Percentiles rank a stretch among this genome's conserved stretches.
phyloP scores from a whole-genome alignment of 31 red algal species.

The Endocladia muricata region DNA sequence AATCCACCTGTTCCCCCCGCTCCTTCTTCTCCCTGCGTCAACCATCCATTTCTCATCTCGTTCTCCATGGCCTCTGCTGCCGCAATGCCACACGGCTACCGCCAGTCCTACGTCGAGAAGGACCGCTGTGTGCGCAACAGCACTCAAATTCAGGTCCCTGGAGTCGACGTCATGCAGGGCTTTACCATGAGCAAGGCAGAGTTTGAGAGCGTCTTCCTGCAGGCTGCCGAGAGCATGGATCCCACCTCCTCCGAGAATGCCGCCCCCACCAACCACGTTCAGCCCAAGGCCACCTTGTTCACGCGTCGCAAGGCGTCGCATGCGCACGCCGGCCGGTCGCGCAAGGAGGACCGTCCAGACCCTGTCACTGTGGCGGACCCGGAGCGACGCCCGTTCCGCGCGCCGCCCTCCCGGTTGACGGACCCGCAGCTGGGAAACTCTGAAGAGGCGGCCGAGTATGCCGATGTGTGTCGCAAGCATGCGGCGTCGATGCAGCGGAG shows the following conservation, averaged over 20 bases:
- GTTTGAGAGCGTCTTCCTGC: constrained; percentile 48
- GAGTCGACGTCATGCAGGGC: constrained; percentile 50
- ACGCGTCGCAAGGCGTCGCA: too few species aligned
- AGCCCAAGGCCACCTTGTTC: too few species aligned
- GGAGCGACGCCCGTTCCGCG: constrained; percentile 33
- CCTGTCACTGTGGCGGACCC: too few species aligned
- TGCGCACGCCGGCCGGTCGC: not conserved
- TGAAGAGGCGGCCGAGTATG: constrained; percentile 50
- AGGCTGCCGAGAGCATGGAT: constrained; percentile 39
- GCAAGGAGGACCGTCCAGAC: not conserved
- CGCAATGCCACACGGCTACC: constrained; percentile 26
- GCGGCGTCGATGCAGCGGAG: constrained; percentile 43
- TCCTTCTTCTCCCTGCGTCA: too few species aligned
- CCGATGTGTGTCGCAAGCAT: constrained; percentile 52
- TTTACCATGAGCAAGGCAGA: constrained; percentile 49
- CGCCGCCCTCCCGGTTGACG: constrained; percentile 15
- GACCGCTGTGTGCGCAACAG: constrained; percentile 59
- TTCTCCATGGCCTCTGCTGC: constrained; percentile 8
- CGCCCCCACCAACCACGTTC: too few species aligned
- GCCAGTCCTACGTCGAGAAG: constrained; percentile 64
- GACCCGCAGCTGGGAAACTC: constrained; percentile 22
- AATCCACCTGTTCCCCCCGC: too few species aligned
- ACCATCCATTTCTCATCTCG: too few species aligned
- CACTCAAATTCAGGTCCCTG: constrained; percentile 38
- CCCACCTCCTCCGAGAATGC: too few species aligned